Conservation (phyloP, 2,329 filamentous ascomycete species). For the Amylocarpus encephaloides region DNA sequence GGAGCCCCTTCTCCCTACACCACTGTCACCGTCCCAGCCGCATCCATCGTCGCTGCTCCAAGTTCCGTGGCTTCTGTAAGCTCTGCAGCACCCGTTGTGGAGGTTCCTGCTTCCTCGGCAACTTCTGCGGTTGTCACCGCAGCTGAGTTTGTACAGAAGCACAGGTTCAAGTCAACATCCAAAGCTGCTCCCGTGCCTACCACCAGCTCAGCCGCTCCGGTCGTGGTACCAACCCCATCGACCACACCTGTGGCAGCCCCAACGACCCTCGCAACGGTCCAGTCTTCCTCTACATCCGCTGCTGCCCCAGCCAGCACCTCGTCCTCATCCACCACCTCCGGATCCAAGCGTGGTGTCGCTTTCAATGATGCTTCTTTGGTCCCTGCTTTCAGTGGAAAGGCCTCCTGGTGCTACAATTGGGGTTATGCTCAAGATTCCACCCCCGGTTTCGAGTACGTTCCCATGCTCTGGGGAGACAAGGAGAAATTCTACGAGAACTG, state of each 20-base stretch:
- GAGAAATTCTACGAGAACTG: slow-evolving; percentile 43
- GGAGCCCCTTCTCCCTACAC: slow-evolving; percentile 14
- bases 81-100: background rate
- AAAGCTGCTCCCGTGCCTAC: background rate
- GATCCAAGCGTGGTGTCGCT: slow-evolving; percentile 57
- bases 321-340: slow-evolving; percentile 3
- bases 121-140: background rate
- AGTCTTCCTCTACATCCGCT: background rate
- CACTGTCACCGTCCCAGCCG: slow-evolving; percentile 15
- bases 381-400: slow-evolving; percentile 31
- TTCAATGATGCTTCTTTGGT: slow-evolving; percentile 59
- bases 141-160: background rate
- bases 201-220: background rate
- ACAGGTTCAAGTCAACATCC: background rate
- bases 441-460: slow-evolving; percentile 52
- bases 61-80: background rate
- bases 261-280: slow-evolving; percentile 1
- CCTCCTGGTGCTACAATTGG: slow-evolving; percentile 67
- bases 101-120: background rate
- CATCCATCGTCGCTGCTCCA: background rate
- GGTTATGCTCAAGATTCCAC: slow-evolving; percentile 37
- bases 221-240: background rate
- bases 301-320: background rate
- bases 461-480: slow-evolving; percentile 57
- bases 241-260: slow-evolving; percentile 1